Evolutionary conservation across 345 rosid species (phyloP), one percentile per base, ranked within the genome.

Genomic region (Brassica rapa): DNA sequence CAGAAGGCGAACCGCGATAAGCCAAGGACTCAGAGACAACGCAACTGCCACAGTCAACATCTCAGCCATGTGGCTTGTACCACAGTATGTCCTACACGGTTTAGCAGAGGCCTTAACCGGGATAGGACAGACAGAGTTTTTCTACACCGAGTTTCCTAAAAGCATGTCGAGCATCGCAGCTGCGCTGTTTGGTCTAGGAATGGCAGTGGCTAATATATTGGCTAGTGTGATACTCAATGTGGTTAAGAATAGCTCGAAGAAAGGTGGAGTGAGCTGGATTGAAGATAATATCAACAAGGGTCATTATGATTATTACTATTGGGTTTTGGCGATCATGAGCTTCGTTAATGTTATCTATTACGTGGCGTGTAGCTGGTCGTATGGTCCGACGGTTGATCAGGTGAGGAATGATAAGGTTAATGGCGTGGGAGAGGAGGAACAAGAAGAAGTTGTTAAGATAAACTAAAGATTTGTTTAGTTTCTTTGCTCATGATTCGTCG

Each of bases 31-130:
- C 6, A 24, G 23, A 29, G 81, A 87, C 81, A 73, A 83, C 15
- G 80, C 87, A 0, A 25, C 2, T 4, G 88, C 80, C 0, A 87
- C 81, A 57, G 70, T 80, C 70, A 19, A 61, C 78, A 89, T 91
- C 86, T 93, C 98, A 12, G 97, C 92, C 4, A 79, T 89, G 89
- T 91, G 98, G 95, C 88, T 91, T 0, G 86, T 88, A 23, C 97
- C 92, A 2, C 90, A 86, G 46, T 82, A 84, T 37, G 80, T 83
- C 64, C 25, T 93, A 69, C 78, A 77, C 14, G 98, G 97, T 25
- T 65, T 93, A 1, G 91, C 97, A 0, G 97, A 91, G 82, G 97
- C 95, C n/a, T 85, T 93, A 30, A 83, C 77, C 7, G 90, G 85
- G 5, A 89, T 93, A 39, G 97, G 89, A 32, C 97, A 89, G 72